Evolutionary conservation across 75 land plant genomes (phyloP).

Genomic region (Picea sitchensis): DNA sequence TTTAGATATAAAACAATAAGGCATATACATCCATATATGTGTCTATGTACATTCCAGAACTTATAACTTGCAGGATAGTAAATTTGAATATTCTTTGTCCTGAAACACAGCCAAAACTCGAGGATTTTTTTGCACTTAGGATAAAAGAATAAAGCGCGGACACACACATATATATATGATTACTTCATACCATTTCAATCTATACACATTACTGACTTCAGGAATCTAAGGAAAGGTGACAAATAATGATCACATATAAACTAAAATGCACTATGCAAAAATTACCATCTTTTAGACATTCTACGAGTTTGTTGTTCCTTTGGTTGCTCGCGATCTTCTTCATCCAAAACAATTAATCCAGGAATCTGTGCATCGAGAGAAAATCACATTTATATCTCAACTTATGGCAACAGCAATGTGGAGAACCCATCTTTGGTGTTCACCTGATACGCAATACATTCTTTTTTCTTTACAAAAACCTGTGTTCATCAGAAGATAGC

Average conservation of each 20-base stretch:
- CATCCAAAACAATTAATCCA: constrained; percentile 24
- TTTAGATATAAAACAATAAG: not conserved
- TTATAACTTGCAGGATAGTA: constrained; percentile 63
- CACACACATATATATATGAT: not conserved
- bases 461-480: not conserved
- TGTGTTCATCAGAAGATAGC: not conserved
- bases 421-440: not conserved
- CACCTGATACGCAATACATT: not conserved
- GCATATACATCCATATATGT: not conserved
- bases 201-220: not conserved
- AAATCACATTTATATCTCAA: not conserved
- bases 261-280: not conserved
- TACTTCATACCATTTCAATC: not conserved
- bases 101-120: not conserved
- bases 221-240: not conserved
- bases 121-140: constrained; percentile 12
- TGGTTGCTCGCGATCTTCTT: constrained; percentile 15
- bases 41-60: not conserved
- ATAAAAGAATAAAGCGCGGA: not conserved
- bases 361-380: constrained; percentile 9
- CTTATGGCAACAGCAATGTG: not conserved
- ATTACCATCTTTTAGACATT: not conserved
- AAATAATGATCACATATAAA: not conserved
- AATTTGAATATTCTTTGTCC: constrained; percentile 23
- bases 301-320: not conserved